A percentile compares a stretch with the other conserved stretches of the same genome.
phyloP scores from a whole-genome alignment of 2,329 filamentous ascomycete genomes.

The Fonsecaea multimorphosa region DNA sequence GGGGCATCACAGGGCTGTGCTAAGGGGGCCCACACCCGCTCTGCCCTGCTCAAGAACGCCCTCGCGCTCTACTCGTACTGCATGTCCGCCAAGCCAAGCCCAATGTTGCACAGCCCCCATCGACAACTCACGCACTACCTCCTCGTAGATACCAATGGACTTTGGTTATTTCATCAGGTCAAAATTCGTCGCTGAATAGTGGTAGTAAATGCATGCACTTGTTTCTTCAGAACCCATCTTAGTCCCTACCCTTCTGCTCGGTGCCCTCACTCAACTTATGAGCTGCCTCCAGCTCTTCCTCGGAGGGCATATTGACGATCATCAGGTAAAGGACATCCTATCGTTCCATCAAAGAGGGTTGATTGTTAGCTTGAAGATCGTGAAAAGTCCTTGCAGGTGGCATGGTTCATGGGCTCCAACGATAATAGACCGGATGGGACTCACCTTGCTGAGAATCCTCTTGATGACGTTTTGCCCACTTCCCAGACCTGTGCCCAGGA shows the following conservation, averaged over 20 bases:
- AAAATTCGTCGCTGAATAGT: too few relatives aligned
- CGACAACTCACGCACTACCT: too few relatives aligned
- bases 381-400: neutral
- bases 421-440: neutral
- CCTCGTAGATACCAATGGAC: too few relatives aligned
- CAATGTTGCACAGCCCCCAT: too few relatives aligned
- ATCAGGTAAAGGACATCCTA: slow-evolving; percentile 25
- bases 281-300: slow-evolving; percentile 16
- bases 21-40: too few relatives aligned
- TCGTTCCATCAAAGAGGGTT: too few relatives aligned
- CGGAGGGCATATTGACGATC: slow-evolving; percentile 23
- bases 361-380: slow-evolving; percentile 22
- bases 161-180: too few relatives aligned
- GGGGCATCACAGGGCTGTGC: too few relatives aligned
- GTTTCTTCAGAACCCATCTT: neutral
- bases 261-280: neutral
- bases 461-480: neutral
- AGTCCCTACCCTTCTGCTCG: neutral
- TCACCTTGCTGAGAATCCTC: slow-evolving; percentile 18
- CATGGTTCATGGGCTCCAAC: neutral
- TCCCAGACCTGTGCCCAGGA: neutral
- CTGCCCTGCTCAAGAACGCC: too few relatives aligned
- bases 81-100: too few relatives aligned
- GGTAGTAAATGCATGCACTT: too few relatives aligned
- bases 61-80: too few relatives aligned